Percentiles rank a stretch among this genome's conserved stretches.
These are phyloP conservation scores for Chaetomium cochliodes DNA, from an alignment of 495 filamentous ascomycete genomes.

Conservation along the genomic window DNA sequence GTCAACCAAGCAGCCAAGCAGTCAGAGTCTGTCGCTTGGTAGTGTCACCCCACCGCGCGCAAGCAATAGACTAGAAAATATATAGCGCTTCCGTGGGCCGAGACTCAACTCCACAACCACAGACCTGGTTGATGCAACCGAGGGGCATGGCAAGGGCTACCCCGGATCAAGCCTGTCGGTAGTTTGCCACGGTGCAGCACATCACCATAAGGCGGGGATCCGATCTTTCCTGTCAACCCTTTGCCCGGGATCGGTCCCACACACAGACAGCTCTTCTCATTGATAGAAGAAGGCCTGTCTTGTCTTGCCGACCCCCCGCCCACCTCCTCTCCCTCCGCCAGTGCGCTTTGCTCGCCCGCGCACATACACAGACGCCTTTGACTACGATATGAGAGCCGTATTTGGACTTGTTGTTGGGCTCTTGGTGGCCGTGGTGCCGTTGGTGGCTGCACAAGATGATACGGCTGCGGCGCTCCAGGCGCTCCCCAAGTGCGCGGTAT, in stretches of 20 bases:
- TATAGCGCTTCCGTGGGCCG: not conserved
- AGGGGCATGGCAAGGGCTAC: not conserved
- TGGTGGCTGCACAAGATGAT: not conserved
- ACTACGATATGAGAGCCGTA: constrained; percentile 7
- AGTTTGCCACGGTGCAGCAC: not conserved
- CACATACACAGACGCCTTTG: not conserved
- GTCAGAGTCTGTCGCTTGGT: no score
- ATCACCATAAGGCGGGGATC: not conserved
- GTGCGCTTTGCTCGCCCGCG: not conserved
- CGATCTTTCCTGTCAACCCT: not conserved
- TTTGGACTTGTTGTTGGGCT: constrained; percentile 9
- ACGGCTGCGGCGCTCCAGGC: not conserved
- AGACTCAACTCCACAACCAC: not conserved
- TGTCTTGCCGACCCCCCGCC: no score
- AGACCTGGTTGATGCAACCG: not conserved
- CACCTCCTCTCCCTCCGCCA: not conserved
- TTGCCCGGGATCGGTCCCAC: no score
- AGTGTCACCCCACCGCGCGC: no score
- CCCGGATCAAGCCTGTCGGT: not conserved
- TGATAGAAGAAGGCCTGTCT: no score
- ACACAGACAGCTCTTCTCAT: no score
- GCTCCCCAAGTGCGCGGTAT: constrained; percentile 13
- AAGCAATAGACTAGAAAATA: not conserved
- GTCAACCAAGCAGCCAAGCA: no score
- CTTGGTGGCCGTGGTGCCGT: constrained; percentile 13